Evolutionary conservation across 352 stramenopile genomes (phyloP).

Genomic region (Phytopythium montanum): DNA sequence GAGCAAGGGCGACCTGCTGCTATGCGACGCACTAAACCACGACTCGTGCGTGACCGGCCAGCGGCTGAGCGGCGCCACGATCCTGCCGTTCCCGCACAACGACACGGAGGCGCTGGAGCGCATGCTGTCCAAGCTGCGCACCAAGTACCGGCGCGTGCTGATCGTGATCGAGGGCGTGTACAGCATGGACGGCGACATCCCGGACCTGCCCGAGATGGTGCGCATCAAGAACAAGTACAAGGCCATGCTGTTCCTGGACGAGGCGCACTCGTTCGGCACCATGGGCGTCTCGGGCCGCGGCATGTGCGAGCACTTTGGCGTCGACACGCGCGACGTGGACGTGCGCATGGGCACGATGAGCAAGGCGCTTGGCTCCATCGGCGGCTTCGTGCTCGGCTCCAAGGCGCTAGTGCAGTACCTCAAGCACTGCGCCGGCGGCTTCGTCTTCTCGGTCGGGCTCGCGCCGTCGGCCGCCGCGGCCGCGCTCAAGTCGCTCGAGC

Average conservation of each 20-base stretch:
- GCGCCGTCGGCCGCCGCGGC: constrained; percentile 63
- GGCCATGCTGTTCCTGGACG: constrained; percentile 51
- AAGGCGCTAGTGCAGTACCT: constrained; percentile 51
- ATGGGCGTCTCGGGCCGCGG: constrained; percentile 52
- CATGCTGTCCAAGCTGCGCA: constrained; percentile 64
- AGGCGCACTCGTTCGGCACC: constrained; percentile 66
- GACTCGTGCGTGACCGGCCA: constrained; percentile 77
- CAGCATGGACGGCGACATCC: constrained; percentile 71
- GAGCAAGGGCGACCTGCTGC: constrained; percentile 66
- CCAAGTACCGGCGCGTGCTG: constrained; percentile 71
- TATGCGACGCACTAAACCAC: constrained; percentile 79
- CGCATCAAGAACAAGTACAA: constrained; percentile 72
- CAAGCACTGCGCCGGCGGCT: constrained; percentile 63
- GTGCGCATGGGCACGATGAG: constrained; percentile 73
- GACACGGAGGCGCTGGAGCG: constrained; percentile 66
- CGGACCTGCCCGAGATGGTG: constrained; percentile 46
- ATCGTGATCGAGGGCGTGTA: constrained; percentile 69
- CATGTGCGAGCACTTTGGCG: constrained; percentile 49
- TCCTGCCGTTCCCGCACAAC: constrained; percentile 79
- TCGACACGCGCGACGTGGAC: constrained; percentile 45
- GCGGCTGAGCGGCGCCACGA: constrained; percentile 70
- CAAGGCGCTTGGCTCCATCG: constrained; percentile 64
- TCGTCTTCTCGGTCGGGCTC: constrained; percentile 77
- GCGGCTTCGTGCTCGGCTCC: constrained; percentile 59
- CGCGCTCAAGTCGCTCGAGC: constrained; percentile 61